Base-by-base conservation (phyloP, 1,139 yeast species). In the Wickerhamiella infanticola region DNA sequence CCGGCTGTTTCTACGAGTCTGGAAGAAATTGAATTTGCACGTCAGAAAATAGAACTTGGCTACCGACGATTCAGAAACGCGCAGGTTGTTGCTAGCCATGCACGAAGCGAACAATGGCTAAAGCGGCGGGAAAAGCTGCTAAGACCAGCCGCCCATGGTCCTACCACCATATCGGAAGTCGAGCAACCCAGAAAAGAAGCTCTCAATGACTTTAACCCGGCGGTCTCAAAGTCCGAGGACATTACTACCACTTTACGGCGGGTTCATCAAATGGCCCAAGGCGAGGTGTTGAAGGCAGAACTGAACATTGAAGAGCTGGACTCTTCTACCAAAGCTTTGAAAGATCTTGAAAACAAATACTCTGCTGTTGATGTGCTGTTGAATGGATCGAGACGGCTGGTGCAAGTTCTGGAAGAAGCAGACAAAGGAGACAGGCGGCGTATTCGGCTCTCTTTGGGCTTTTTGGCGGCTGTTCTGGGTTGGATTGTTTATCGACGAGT, bases 401-500 rank as follows among this genome's bases (percentile, higher is more conserved):
- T 81, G 40, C 68, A 69, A 51, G 72, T 77, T 48, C 74, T 81
- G 46, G 84, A 80, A 55, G 75, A 75, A 55, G 82, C 83, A 44
- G 85, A 81, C 55, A 67, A 70, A 47, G 64, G 70, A 50, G 90
- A 81, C 55, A 68, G 81, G 45, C 66, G 73, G 43, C 64, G 75
- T 47, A 79, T 81, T 56, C 74, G 77, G 52, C 60, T 73, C 45
- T 69, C 83, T 31, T 55, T 80, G 41, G 76, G 75, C 23, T 77
- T 81, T 52, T 69, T 81, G 48, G 64, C 70, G 3, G 52, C 70
- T 2, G 79, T 79, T 36, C 66, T 81, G 51, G 57, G 64, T 3
- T 79, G 83, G 81, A 75, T 81, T 24, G 52, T 79, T 2, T 81
- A 81, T 77, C 63, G 79, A 52, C 65, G 88, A 47, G 66, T 81